Evolutionary conservation across 2,329 filamentous ascomycete species (phyloP).

Genomic region (Aureobasidium lini): DNA sequence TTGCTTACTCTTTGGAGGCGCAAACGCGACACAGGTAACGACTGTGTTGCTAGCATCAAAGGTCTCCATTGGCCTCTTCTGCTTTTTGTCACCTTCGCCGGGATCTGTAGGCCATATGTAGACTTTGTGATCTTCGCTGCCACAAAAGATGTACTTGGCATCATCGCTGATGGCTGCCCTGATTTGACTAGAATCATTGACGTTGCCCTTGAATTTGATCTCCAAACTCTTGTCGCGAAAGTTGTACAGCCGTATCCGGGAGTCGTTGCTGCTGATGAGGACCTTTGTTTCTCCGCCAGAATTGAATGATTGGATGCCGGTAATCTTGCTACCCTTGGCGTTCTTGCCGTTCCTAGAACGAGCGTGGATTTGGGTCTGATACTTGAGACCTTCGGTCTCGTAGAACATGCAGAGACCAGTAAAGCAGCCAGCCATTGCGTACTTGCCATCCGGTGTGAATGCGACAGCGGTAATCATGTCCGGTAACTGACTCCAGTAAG

Average conservation of each 20-base stretch:
- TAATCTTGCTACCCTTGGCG: slow-evolving; percentile 94
- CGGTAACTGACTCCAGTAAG: slow-evolving; percentile 66
- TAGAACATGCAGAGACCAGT: slow-evolving; percentile 84
- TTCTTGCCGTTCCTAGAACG: slow-evolving; percentile 87
- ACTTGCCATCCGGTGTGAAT: slow-evolving; percentile 87
- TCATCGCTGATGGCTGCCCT: slow-evolving; percentile 84
- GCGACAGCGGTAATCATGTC: slow-evolving; percentile 92
- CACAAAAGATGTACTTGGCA: slow-evolving; percentile 77
- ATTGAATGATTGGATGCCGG: slow-evolving; percentile 72
- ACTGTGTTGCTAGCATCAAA: slow-evolving; percentile 87
- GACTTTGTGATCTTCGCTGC: slow-evolving; percentile 81
- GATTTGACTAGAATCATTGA: slow-evolving; percentile 86
- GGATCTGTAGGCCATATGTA: slow-evolving; percentile 78
- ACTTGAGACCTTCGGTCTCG: slow-evolving; percentile 82
- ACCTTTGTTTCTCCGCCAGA: slow-evolving; percentile 66
- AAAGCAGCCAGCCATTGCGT: slow-evolving; percentile 79
- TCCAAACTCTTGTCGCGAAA: slow-evolving; percentile 77
- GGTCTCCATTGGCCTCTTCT: slow-evolving; percentile 76
- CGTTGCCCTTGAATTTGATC: slow-evolving; percentile 83
- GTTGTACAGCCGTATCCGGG: slow-evolving; percentile 82
- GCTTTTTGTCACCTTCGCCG: slow-evolving; percentile 57
- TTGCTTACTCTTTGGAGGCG: slow-evolving; percentile 69
- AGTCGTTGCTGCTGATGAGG: slow-evolving; percentile 91
- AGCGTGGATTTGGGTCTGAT: slow-evolving; percentile 82
- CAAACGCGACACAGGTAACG: slow-evolving; percentile 82